Base-by-base conservation (phyloP, 1,284 basidiomycete species). In the Leccinum pachyderme region DNA sequence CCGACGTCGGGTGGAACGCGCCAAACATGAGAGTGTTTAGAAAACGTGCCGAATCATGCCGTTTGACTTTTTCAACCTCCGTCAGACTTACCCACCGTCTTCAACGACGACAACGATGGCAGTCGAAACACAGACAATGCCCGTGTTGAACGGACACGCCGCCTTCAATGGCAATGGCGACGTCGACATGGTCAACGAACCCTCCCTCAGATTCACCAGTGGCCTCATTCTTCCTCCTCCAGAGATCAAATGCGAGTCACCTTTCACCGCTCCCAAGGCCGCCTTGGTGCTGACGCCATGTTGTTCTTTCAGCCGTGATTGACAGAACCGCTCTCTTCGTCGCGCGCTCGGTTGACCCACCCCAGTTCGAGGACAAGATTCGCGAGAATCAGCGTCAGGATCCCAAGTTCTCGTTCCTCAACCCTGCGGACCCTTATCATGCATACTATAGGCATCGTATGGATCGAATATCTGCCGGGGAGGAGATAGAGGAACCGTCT, bases 321-420 rank as follows among this genome's bases (percentile, higher is more conserved):
- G 97, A 99, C 80, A 88, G 95, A 69, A 99, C 97, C 6, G 95
- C 97, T 12, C 73, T 82, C n/a, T 95, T 93, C 60, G 91, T 99
- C 59, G 93, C 95, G 22, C 89, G 91, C 63, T 94, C 93, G 25
- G 87, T 89, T 22, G 92, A 95, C 65, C 93, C 94, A 3, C 81
- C 84, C 12, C 84, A 89, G 63, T 94, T 98, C 65, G 95, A 98
- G 75, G 91, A 94, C 72, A 95, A 95, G 78, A 94, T 98, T 71
- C 86, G 93, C 64, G 93, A 96, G 75, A 87, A 89, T 67, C 94
- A 95, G 73, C 92, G 93, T 76, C 83, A 86, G 60, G 95, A 98
- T 78, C 92, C 94, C 60, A 94, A 96, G 75, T 98, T 98, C 80
- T 91, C 94, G 54, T 98, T 98, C 79, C 81, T 98, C 72, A 94